Base-by-base conservation (phyloP, 129 eudicot genomes). In the Chrysanthemum makinoi region DNA sequence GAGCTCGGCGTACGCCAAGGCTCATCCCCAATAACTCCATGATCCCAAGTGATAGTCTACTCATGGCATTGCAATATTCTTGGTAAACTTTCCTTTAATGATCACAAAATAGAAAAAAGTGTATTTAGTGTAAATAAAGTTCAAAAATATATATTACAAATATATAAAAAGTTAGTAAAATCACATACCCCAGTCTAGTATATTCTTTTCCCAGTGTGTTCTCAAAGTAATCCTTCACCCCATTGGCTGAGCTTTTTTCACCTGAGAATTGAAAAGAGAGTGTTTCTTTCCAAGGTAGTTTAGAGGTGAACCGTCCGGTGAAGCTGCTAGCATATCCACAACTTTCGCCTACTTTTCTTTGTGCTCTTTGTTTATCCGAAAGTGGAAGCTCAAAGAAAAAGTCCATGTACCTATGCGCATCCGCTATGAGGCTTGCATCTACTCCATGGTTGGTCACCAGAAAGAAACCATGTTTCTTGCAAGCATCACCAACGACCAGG, bases 241-340 rank as follows among this genome's bases (percentile, higher is more conserved):
- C 73, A 43, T 80, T 81, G 62, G 85, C 81, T 10, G 79, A 78
- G 18, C 61, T 73, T 3, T 72, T 55, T 54, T 81, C 83, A 7
- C 77, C 73, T 0, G 89, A 87, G 75, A 74, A 84, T 28, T 72
- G 79, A 49, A 87, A 83, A 18, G 92, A 81, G 39, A 87, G 89
- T 33, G 92, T 87, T 77, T 87, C 92, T 73, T 87, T 87, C 92
- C 92, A 87, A 4, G 92, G 92, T 28, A 87, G 80, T 62, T 84
- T 87, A 20, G 86, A 78, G 18, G 92, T 69, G 77, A 87, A 87
- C 44, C 92, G 67, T 1, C 86, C 88, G 2, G 89, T 87, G 83
- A 87, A 87, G 83, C 92, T 87, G 65, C 92, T 87, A 18, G 92
- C 86, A 66, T 83, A 87, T 13, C 88, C 88, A 61, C 80, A 86